These are phyloP conservation scores for Diaporthe citrichinensis DNA, from an alignment of 2,329 filamentous ascomycete species.

Conservation along the genomic window DNA sequence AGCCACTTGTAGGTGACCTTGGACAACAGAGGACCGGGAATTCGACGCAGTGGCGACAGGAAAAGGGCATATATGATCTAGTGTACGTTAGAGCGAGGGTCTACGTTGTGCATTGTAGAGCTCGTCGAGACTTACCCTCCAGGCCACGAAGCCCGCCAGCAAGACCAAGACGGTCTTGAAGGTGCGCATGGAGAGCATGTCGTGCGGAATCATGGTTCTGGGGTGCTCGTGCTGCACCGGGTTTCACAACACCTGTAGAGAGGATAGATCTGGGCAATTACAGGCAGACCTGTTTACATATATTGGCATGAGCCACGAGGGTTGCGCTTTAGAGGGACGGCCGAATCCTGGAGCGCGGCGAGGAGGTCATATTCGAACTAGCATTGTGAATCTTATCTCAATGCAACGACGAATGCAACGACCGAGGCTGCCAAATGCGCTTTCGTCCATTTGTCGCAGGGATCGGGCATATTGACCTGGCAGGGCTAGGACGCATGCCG, in stretches of 20 bases:
- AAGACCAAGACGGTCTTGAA: neutral
- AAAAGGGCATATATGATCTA: slow-evolving; percentile 6
- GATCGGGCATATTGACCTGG: neutral
- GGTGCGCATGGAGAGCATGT: neutral
- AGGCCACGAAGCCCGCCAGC: neutral
- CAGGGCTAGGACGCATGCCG: neutral
- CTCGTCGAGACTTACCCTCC: neutral
- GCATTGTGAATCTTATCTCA: neutral
- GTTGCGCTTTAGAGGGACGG: no score
- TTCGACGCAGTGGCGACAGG: slow-evolving; percentile 9
- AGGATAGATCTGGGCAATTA: no score
- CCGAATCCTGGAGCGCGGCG: neutral
- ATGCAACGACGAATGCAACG: neutral
- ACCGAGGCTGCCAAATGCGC: neutral
- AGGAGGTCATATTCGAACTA: neutral
- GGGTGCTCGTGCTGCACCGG: neutral
- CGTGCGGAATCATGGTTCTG: neutral
- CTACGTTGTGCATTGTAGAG: neutral
- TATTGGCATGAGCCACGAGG: neutral
- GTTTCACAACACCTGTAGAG: neutral
- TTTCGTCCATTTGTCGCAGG: neutral
- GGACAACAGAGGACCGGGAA: neutral
- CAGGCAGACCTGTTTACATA: neutral
- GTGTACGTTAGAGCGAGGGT: neutral
- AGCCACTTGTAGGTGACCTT: slow-evolving; percentile 11